Evolutionary conservation across 495 filamentous ascomycete genomes (phyloP), one percentile per base, ranked within the genome.

Genomic region (Mycothermus thermophilus): DNA sequence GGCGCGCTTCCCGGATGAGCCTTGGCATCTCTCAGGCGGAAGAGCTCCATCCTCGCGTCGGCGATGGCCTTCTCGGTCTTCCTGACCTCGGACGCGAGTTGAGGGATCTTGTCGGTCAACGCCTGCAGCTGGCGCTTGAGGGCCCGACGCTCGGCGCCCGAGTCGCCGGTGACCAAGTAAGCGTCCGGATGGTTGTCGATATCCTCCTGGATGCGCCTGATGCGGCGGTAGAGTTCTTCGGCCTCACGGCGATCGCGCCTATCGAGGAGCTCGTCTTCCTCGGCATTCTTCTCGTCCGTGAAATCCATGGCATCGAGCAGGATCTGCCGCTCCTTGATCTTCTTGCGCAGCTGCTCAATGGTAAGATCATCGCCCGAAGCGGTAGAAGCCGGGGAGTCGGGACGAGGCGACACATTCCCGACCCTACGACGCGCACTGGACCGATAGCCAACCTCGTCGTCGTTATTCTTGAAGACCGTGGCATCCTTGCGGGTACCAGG

Each of bases 261-360:
- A 49, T 96, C 92, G 17, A 95, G 69, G 13, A 77, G 77, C 41
- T 95, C 90, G 42, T 96, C 90, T 53, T 95, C 81, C 46, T 96
- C 92, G 2, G 72, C 75, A 30, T 73, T 69, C 51, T 82, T 83
- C 57, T 95, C 87, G 44, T 96, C 92, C 47, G 85, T 80, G 56
- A 94, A 95, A 50, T 99, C 92, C 54, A 93, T 86, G 2, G 92
- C 90, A 54, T 96, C 88, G n/a, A 99, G 68, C 46, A 99, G 66
- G 11, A 99, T 74, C 55, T 93, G 84, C 52, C 90, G 86, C 63
- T 99, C 92, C 29, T 77, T 82, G 41, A 99, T 85, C 56, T 83
- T 84, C 67, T 96, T 99, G 19, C 69, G 75, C 33, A 99, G 55
- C 42, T 96, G 88, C 12, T 95, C 86, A 10, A 93, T 50, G 10